phyloP scores from a whole-genome alignment of 2,329 filamentous ascomycete genomes.

The Mycosphaerella arachidis region DNA sequence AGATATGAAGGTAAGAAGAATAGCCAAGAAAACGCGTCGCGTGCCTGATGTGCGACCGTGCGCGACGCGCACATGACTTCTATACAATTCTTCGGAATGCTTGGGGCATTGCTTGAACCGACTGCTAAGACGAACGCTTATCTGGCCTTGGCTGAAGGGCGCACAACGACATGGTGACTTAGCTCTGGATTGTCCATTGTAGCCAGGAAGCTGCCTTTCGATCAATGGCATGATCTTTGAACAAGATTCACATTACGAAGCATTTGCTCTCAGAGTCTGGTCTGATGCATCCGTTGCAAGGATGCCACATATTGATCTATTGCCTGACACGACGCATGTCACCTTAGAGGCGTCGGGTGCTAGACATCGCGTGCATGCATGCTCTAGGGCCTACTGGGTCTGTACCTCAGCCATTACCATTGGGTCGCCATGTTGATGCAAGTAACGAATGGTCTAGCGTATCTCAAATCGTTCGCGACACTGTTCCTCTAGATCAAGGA shows the following conservation, averaged over 20 bases:
- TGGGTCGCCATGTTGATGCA: neutral
- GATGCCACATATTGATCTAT: neutral
- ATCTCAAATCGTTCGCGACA: neutral
- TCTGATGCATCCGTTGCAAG: neutral
- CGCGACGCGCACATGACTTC: too few species aligned
- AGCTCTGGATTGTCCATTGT: neutral
- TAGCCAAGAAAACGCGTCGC: too few species aligned
- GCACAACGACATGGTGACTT: neutral
- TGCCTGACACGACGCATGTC: neutral
- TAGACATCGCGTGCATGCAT: neutral
- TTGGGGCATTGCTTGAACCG: neutral
- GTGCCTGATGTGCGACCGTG: too few species aligned
- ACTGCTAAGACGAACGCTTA: neutral
- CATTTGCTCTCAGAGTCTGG: neutral
- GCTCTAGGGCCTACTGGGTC: neutral
- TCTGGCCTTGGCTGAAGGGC: neutral
- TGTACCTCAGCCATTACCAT: neutral
- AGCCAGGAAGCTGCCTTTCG: neutral
- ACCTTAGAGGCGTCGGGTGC: neutral
- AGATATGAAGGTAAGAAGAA: too few species aligned
- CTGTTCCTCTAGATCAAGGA: neutral
- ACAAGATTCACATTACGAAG: too few species aligned
- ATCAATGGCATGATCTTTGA: neutral
- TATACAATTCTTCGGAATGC: neutral
- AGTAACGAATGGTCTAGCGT: neutral